Conservation (phyloP, 176 grass and related monocot species). For the Musa beccarii region DNA sequence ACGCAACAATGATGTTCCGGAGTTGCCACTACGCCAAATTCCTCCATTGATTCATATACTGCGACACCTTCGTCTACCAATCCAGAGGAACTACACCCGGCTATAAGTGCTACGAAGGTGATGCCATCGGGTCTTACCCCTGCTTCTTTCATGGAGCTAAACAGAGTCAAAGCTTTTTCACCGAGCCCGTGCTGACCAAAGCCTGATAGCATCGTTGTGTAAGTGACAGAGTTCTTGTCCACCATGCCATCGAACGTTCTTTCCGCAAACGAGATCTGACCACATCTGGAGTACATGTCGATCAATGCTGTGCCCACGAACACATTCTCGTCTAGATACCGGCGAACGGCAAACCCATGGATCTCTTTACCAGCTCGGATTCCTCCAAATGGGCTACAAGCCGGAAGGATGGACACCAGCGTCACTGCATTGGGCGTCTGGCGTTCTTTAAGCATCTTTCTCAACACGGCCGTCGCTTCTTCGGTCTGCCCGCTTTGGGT, state of each 20-base stretch:
- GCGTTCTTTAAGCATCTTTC: conserved; percentile 49
- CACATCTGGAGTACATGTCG: conserved; percentile 81
- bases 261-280: conserved; percentile 60
- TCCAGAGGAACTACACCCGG: conserved; percentile 69
- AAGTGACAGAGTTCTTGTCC: conserved; percentile 65
- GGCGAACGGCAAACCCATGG: conserved; percentile 56
- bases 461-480: conserved; percentile 43
- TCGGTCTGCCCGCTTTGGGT: conserved; percentile 47
- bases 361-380: conserved; percentile 54
- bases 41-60: conserved; percentile 62
- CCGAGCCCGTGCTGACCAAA: conserved; percentile 69
- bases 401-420: conserved; percentile 61
- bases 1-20: conserved; percentile 70
- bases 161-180: conserved; percentile 55
- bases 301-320: conserved; percentile 69
- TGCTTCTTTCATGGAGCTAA: conserved; percentile 49
- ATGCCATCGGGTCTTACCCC: conserved; percentile 51
- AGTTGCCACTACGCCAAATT: conserved; percentile 39
- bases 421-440: conserved; percentile 66
- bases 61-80: conserved; percentile 61
- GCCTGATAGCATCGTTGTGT: conserved; percentile 75
- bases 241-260: conserved; percentile 49
- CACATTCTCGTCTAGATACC: conserved; percentile 50
- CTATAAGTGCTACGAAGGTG: conserved; percentile 63
- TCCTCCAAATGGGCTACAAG: conserved; percentile 52